Conservation (phyloP, 2,329 filamentous ascomycete species). For the Allantophomopsis cytisporea region DNA sequence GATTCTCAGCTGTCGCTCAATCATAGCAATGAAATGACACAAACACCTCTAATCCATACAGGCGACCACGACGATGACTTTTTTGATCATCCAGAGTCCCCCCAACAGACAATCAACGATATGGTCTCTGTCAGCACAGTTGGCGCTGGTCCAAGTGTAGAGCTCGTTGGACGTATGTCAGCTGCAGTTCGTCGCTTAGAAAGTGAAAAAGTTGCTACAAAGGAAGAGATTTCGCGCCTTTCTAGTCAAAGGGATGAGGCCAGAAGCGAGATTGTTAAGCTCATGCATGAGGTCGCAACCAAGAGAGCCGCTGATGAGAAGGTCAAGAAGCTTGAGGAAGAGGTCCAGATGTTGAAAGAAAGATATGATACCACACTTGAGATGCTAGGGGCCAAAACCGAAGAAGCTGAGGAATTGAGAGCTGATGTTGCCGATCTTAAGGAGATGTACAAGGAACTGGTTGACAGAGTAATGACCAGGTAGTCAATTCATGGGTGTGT, state of each 20-base stretch:
- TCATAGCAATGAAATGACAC: conserved; percentile 10
- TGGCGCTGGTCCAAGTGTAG: conserved; percentile 81
- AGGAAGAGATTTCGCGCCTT: conserved; percentile 73
- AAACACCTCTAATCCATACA: conserved; percentile 13
- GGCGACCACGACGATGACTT: conserved; percentile 28
- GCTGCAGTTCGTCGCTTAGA: conserved; percentile 84
- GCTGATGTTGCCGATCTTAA: conserved; percentile 89
- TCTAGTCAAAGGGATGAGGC: conserved; percentile 83
- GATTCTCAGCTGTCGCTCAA: conserved; percentile 14
- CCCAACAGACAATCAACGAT: conserved; percentile 62
- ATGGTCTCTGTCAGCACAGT: conserved; percentile 83
- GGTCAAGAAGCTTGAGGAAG: conserved; percentile 50
- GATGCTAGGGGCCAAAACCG: conserved; percentile 93
- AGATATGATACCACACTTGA: conserved; percentile 87
- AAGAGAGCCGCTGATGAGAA: conserved; percentile 46
- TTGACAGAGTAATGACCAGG: conserved; percentile 68
- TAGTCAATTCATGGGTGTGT: neutral
- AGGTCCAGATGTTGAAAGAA: conserved; percentile 55
- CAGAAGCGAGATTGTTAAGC: conserved; percentile 72
- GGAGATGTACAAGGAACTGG: conserved; percentile 86
- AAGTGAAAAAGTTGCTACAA: conserved; percentile 76
- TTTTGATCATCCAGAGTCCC: conserved; percentile 44
- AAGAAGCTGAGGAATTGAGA: conserved; percentile 80
- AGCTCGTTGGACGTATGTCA: conserved; percentile 92
- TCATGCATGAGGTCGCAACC: conserved; percentile 78